Evolutionary conservation across 257 asterid genomes (phyloP).

Genomic region (Nicotiana knightiana): DNA sequence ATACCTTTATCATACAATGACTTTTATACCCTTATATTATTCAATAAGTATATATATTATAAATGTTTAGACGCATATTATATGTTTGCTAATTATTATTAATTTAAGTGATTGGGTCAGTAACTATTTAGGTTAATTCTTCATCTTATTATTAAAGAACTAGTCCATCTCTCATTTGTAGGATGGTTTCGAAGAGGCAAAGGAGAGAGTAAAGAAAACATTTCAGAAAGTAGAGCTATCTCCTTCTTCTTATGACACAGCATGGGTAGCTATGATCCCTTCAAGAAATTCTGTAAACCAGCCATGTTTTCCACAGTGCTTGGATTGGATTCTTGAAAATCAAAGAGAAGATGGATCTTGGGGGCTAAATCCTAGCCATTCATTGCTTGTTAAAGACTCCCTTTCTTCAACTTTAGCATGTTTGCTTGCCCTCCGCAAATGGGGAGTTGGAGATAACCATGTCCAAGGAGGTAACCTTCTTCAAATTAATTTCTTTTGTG

Average conservation of each 20-base stretch:
- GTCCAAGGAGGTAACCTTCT: background rate
- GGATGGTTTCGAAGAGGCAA: background rate
- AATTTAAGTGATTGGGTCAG: no score
- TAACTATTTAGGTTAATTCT: background rate
- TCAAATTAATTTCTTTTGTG: no score
- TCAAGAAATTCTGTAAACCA: background rate
- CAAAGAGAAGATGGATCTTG: conserved; percentile 15
- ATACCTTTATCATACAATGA: no score
- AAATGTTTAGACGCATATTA: no score
- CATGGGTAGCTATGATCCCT: conserved; percentile 16
- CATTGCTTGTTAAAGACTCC: conserved; percentile 3
- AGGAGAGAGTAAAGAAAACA: background rate
- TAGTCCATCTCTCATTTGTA: background rate
- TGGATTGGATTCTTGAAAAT: conserved; percentile 12
- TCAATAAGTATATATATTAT: no score
- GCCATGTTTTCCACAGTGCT: conserved; percentile 10
- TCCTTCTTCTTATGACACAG: background rate
- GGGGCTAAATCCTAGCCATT: background rate
- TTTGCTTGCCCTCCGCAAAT: background rate
- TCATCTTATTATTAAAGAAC: background rate
- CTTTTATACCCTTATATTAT: no score
- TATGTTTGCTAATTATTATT: no score
- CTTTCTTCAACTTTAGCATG: conserved; percentile 10
- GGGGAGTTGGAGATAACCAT: conserved; percentile 2
- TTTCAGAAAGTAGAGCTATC: background rate